Conservation (phyloP, 805 yeast species). For the Grigorovia transvaalensis region DNA sequence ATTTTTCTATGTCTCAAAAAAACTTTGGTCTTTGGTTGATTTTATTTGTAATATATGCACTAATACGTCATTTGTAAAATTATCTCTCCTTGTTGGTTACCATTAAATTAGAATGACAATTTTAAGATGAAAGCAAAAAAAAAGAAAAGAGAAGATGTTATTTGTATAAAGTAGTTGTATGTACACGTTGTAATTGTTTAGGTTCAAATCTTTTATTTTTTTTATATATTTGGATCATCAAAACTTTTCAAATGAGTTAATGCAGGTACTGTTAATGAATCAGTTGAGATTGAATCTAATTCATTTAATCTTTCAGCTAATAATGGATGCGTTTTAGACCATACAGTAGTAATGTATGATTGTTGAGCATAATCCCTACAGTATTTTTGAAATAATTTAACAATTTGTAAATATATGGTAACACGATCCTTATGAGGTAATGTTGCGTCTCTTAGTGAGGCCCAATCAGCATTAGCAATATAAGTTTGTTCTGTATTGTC, state of each 20-base stretch:
- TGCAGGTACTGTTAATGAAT: not conserved
- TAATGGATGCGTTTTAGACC: not conserved
- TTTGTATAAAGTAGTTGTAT: too few species aligned
- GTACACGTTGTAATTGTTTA: too few species aligned
- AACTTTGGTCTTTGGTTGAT: too few species aligned
- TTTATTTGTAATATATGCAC: too few species aligned
- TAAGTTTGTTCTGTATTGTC: constrained; percentile 40
- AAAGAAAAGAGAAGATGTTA: too few species aligned
- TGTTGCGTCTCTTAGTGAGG: constrained; percentile 68
- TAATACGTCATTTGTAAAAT: too few species aligned
- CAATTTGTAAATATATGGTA: constrained; percentile 39
- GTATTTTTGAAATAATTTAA: constrained; percentile 34
- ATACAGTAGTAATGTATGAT: constrained; percentile 6
- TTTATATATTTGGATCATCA: not conserved
- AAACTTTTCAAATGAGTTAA: not conserved
- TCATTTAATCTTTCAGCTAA: not conserved
- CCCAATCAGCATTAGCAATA: constrained; percentile 75
- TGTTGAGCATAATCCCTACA: constrained; percentile 33
- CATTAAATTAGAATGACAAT: too few species aligned
- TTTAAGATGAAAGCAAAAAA: too few species aligned
- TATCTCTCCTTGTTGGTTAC: too few species aligned
- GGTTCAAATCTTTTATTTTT: too few species aligned
- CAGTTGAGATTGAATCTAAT: not conserved
- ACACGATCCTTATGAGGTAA: constrained; percentile 32
- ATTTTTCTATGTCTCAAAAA: too few species aligned